Percentiles rank a stretch among this genome's conserved stretches.
Conservation (phyloP, 345 rosid species). For the Chamaenerion angustifolium region DNA sequence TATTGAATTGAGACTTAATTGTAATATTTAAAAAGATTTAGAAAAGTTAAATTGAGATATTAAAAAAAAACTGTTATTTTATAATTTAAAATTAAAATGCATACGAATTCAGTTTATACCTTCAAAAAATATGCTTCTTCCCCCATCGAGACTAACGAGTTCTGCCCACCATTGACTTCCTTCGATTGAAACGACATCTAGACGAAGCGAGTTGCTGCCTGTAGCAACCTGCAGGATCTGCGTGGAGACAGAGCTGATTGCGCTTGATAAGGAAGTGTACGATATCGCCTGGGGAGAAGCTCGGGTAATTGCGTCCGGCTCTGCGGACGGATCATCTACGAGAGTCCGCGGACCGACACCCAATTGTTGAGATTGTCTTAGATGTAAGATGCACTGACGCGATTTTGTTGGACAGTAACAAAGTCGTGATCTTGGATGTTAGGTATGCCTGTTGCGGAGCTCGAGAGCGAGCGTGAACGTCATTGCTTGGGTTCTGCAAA, state of each 20-base stretch:
- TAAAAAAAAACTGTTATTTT: no score
- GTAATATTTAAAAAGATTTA: no score
- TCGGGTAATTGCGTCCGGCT: slow-evolving; percentile 84
- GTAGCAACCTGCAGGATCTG: slow-evolving; percentile 76
- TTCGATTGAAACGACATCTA: slow-evolving; percentile 94
- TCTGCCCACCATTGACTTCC: slow-evolving; percentile 69
- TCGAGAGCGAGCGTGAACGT: slow-evolving; percentile 84
- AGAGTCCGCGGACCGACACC: slow-evolving; percentile 83
- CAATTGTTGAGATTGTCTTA: slow-evolving; percentile 76
- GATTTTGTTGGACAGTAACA: slow-evolving; percentile 77
- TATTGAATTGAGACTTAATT: no score
- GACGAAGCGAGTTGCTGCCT: slow-evolving; percentile 73
- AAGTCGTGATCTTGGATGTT: slow-evolving; percentile 83
- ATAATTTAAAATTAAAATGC: no score
- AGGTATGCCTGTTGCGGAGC: slow-evolving; percentile 88
- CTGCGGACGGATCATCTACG: slow-evolving; percentile 91
- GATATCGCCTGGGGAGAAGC: slow-evolving; percentile 98
- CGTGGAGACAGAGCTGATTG: slow-evolving; percentile 87
- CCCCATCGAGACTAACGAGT: slow-evolving; percentile 76
- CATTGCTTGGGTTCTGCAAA: slow-evolving; percentile 93
- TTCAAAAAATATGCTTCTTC: no score
- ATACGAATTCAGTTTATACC: no score
- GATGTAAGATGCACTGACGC: slow-evolving; percentile 92
- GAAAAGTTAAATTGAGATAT: no score
- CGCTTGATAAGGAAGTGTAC: slow-evolving; percentile 91